Percentiles rank a stretch among this genome's conserved stretches.
Conservation (phyloP, 2,329 filamentous ascomycete genomes). For the Monosporascus cannonballus region DNA sequence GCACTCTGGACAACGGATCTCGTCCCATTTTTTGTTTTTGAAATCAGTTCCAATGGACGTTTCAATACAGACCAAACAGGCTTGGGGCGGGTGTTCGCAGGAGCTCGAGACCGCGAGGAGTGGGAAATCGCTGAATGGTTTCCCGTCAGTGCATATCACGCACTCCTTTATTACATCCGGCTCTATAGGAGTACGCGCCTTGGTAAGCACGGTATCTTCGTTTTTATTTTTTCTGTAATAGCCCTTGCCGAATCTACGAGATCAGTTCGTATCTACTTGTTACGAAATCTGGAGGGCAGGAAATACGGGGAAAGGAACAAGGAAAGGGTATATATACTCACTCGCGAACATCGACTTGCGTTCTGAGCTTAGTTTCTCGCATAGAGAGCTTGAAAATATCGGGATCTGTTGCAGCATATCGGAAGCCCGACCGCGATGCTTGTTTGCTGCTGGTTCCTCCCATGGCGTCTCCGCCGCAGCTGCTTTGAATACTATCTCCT, state of each 20-base stretch:
- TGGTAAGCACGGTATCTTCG: background rate
- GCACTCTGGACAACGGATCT: conserved; percentile 2
- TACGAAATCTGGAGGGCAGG: background rate
- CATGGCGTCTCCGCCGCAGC: background rate
- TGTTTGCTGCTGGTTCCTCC: background rate
- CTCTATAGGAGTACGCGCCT: background rate
- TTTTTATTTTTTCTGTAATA: background rate
- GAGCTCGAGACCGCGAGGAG: background rate
- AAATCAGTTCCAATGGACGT: conserved; percentile 3
- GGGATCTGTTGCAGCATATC: background rate
- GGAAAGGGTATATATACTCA: background rate
- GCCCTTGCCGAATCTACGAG: background rate
- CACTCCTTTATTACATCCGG: background rate
- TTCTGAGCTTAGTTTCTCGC: background rate
- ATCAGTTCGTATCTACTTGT: background rate
- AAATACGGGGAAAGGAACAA: background rate
- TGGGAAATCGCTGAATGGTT: conserved; percentile 1
- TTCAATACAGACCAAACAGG: conserved; percentile 1
- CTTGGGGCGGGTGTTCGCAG: conserved; percentile 1
- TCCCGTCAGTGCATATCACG: conserved; percentile 1
- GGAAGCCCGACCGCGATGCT: background rate
- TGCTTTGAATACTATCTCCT: too few relatives aligned
- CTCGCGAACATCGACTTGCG: background rate
- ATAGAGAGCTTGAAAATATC: background rate
- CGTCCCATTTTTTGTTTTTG: conserved; percentile 1